phyloP scores from a whole-genome alignment of 176 grass and related monocot genomes.

The Leersia perrieri region DNA sequence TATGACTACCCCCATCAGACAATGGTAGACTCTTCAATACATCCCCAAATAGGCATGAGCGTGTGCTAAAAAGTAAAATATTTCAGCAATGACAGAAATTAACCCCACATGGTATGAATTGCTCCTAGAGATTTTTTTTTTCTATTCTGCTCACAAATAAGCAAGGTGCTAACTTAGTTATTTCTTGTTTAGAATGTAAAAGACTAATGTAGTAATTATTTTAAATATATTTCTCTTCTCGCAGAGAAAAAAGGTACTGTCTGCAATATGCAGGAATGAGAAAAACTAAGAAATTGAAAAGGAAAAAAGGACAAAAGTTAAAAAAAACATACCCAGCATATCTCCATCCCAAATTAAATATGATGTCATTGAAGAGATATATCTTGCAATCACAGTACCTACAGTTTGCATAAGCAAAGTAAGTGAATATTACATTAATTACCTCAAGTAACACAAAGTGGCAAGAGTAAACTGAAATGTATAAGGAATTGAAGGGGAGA shows the following conservation, averaged over 20 bases:
- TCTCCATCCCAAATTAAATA: conserved; percentile 61
- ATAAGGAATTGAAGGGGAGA: not conserved
- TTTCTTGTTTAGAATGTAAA: not conserved
- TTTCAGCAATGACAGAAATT: conserved; percentile 5
- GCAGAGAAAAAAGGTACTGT: conserved; percentile 5
- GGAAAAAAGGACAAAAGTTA: not conserved
- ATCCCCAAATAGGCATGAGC: not conserved
- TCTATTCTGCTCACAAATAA: not conserved
- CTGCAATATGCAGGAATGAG: conserved; percentile 7
- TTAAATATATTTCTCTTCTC: not conserved
- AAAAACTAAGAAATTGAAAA: not conserved
- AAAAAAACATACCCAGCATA: conserved; percentile 63
- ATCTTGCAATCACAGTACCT: conserved; percentile 91
- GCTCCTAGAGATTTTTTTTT: too few species aligned
- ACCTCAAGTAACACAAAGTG: not conserved
- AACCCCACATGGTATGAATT: not conserved
- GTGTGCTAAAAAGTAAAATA: not conserved
- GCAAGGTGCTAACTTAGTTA: not conserved
- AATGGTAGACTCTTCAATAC: not conserved
- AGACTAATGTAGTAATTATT: not conserved
- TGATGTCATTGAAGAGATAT: conserved; percentile 56
- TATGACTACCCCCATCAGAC: not conserved
- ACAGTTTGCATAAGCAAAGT: conserved; percentile 5
- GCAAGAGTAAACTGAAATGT: not conserved
- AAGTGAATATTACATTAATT: not conserved